Conservation (phyloP, 2,329 filamentous ascomycete genomes). For the Aaosphaeria arxii region DNA sequence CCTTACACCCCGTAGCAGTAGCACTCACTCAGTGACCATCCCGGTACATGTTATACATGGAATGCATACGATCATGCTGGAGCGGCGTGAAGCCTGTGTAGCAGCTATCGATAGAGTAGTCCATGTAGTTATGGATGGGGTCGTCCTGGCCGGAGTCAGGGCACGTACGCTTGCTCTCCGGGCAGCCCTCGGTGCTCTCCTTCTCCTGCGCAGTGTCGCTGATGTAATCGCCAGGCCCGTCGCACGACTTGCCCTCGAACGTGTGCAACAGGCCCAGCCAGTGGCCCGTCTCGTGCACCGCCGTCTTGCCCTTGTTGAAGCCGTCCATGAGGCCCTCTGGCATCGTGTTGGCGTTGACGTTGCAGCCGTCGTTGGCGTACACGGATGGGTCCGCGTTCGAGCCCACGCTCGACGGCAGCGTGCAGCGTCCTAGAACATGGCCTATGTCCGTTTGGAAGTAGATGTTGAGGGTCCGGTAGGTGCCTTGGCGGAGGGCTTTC, state of each 20-base stretch:
- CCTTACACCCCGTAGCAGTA: neutral
- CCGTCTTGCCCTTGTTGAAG: slow-evolving; percentile 49
- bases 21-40: slow-evolving; percentile 24
- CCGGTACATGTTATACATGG: slow-evolving; percentile 49
- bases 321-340: slow-evolving; percentile 48
- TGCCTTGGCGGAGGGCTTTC: slow-evolving; percentile 50
- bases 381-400: slow-evolving; percentile 33
- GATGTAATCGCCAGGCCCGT: slow-evolving; percentile 44
- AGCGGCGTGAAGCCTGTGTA: slow-evolving; percentile 52
- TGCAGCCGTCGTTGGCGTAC: slow-evolving; percentile 56
- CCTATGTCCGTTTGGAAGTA: slow-evolving; percentile 59
- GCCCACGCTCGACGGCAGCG: slow-evolving; percentile 42
- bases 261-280: slow-evolving; percentile 48
- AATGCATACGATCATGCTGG: slow-evolving; percentile 51
- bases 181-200: slow-evolving; percentile 55
- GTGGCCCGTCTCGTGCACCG: slow-evolving; percentile 49
- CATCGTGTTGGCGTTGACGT: slow-evolving; percentile 56
- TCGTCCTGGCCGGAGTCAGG: slow-evolving; percentile 44
- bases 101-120: slow-evolving; percentile 56
- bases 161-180: slow-evolving; percentile 50
- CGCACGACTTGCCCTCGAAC: slow-evolving; percentile 46
- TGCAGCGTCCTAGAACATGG: slow-evolving; percentile 54
- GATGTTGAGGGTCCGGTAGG: slow-evolving; percentile 55
- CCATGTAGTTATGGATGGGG: slow-evolving; percentile 59
- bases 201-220: slow-evolving; percentile 43